A percentile compares a stretch with the other conserved stretches of the same genome.
These are phyloP conservation scores for Exobasidium cylindrosporum DNA, from an alignment of 1,284 basidiomycete genomes.

Conservation along the genomic window DNA sequence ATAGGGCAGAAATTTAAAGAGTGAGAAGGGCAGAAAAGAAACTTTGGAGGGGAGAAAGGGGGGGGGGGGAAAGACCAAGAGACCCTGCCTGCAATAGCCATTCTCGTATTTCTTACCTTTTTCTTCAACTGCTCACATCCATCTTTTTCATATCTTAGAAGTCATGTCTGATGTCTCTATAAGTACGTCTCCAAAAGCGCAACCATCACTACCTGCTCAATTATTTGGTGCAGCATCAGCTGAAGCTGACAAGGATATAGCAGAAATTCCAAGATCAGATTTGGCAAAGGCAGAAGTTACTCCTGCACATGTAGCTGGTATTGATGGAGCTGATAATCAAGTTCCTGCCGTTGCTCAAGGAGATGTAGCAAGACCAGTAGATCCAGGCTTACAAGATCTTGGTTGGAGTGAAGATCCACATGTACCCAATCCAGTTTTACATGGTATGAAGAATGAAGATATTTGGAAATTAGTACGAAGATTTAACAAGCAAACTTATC, in stretches of 20 bases:
- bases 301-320: constrained; percentile 15
- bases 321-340: constrained; percentile 5
- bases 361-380: constrained; percentile 30
- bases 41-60: too few species aligned
- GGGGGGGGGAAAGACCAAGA: too few species aligned
- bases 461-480: constrained; percentile 58
- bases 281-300: constrained; percentile 11
- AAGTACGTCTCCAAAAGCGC: not conserved
- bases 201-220: not conserved
- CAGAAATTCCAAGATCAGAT: not conserved
- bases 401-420: constrained; percentile 44
- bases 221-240: constrained; percentile 2
- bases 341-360: constrained; percentile 29
- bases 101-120: too few species aligned
- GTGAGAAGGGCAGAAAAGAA: too few species aligned
- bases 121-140: too few species aligned
- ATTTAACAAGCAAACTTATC: constrained; percentile 59
- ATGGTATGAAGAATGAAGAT: constrained; percentile 57
- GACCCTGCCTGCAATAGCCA: too few species aligned
- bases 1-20: too few species aligned
- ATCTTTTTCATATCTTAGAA: too few species aligned
- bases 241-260: not conserved
- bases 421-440: constrained; percentile 40
- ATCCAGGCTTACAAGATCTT: constrained; percentile 39
- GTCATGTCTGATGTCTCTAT: too few species aligned